A percentile compares a stretch with the other conserved stretches of the same genome.
These are phyloP conservation scores for Colletotrichum tropicale DNA, from an alignment of 2,329 filamentous ascomycete species.

Conservation along the genomic window DNA sequence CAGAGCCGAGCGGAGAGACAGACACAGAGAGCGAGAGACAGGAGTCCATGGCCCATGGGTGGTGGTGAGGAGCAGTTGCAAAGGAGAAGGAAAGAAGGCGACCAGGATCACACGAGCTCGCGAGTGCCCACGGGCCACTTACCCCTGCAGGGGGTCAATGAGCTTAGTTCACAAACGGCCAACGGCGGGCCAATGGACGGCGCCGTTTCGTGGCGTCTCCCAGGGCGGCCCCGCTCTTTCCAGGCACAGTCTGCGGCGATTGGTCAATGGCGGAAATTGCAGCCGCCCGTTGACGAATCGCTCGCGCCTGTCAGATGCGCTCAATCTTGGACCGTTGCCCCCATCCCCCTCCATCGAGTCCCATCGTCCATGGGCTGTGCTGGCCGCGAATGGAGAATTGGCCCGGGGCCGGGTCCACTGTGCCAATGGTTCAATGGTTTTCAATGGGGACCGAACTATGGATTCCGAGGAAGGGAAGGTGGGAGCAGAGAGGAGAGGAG, in stretches of 20 bases:
- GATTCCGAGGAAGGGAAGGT: background rate
- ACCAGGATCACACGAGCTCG: constrained; percentile 1
- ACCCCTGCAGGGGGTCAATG: constrained; percentile 12
- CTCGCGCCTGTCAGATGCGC: constrained; percentile 11
- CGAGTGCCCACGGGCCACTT: background rate
- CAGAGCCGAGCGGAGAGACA: background rate
- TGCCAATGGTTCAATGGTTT: background rate
- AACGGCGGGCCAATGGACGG: constrained; percentile 13
- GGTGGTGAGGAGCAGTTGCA: background rate
- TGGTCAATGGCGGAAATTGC: constrained; percentile 19
- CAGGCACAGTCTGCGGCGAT: background rate
- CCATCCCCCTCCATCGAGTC: background rate
- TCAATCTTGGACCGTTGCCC: constrained; percentile 15
- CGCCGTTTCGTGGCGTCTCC: constrained; percentile 6
- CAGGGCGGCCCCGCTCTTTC: background rate
- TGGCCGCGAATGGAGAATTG: constrained; percentile 10
- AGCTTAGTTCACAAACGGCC: constrained; percentile 16
- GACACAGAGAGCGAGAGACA: background rate
- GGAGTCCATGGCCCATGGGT: too few relatives aligned
- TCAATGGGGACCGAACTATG: background rate
- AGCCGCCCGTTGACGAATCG: constrained; percentile 19
- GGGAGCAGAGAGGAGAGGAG: background rate
- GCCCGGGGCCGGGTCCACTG: constrained; percentile 1
- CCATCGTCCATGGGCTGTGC: constrained; percentile 7
- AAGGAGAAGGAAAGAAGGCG: background rate